Conservation (phyloP, 2,329 filamentous ascomycete species). For the Aschersonia sp. region DNA sequence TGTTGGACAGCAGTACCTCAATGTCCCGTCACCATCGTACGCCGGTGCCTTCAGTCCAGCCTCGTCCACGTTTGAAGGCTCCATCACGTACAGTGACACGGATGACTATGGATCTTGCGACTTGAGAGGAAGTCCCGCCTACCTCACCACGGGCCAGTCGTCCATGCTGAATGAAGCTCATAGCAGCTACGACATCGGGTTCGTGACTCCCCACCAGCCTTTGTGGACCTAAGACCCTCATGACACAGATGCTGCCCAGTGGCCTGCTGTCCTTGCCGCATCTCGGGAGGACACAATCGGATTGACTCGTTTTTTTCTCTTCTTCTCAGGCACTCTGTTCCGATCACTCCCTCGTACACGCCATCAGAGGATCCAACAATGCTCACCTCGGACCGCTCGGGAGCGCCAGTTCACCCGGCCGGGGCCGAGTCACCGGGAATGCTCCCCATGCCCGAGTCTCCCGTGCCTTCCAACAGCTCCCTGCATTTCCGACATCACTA, state of each 20-base stretch:
- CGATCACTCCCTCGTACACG: constrained; percentile 22
- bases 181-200: constrained; percentile 31
- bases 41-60: constrained; percentile 45
- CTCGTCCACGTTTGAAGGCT: constrained; percentile 48
- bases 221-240: constrained; percentile 40
- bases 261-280: constrained; percentile 15
- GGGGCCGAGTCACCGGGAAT: constrained; percentile 28
- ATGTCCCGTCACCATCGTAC: constrained; percentile 47
- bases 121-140: constrained; percentile 21
- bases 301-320: constrained; percentile 30
- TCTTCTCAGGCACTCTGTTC: background rate
- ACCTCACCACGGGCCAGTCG: constrained; percentile 29
- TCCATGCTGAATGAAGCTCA: constrained; percentile 30
- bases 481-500: constrained; percentile 22
- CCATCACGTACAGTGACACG: constrained; percentile 46
- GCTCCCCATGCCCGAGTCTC: constrained; percentile 31
- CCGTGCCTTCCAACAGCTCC: constrained; percentile 18
- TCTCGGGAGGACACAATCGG: constrained; percentile 25
- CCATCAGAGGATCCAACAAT: constrained; percentile 26
- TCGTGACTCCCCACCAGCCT: constrained; percentile 48
- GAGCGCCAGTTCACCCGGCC: constrained; percentile 23
- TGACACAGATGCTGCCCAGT: constrained; percentile 19
- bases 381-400: constrained; percentile 20
- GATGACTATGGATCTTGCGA: constrained; percentile 41
- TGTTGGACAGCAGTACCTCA: constrained; percentile 41